Percentiles rank a stretch among this genome's conserved stretches.
Evolutionary conservation across 306 rosid genomes (phyloP).

Genomic region (Lotus japonicus): DNA sequence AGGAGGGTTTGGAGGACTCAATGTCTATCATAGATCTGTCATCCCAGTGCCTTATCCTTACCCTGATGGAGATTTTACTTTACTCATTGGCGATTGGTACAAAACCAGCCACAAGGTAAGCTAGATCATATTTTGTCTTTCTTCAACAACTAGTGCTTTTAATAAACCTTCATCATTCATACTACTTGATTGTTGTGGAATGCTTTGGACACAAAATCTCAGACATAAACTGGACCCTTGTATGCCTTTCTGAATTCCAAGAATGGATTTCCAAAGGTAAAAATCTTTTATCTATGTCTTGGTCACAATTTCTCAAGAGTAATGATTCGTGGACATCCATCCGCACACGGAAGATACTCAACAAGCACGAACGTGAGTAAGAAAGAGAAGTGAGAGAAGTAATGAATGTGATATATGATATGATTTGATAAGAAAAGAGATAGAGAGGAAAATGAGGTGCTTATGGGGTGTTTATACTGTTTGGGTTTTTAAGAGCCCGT

Average conservation of each 20-base stretch:
- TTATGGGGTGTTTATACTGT: no score
- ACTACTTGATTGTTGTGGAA: neutral
- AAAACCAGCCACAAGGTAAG: slow-evolving; percentile 68
- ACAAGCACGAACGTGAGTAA: no score
- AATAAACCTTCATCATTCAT: neutral
- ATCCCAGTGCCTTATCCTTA: slow-evolving; percentile 70
- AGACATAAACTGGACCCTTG: neutral
- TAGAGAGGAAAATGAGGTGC: no score
- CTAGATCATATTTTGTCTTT: neutral
- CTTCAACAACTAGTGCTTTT: neutral
- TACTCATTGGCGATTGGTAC: slow-evolving; percentile 91
- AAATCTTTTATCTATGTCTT: neutral
- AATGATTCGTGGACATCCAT: no score
- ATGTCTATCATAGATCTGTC: slow-evolving; percentile 63
- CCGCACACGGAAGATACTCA: no score
- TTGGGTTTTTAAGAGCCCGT: no score
- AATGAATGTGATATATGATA: no score
- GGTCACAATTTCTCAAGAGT: neutral
- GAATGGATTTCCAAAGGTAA: neutral
- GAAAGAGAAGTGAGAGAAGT: no score
- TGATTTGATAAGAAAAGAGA: no score
- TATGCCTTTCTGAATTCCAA: neutral
- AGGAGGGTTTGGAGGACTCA: slow-evolving; percentile 89
- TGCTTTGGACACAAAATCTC: neutral
- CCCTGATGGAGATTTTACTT: slow-evolving; percentile 83